Base-by-base conservation (phyloP, 208 protist species). In the Angomonas ambiguus region DNA sequence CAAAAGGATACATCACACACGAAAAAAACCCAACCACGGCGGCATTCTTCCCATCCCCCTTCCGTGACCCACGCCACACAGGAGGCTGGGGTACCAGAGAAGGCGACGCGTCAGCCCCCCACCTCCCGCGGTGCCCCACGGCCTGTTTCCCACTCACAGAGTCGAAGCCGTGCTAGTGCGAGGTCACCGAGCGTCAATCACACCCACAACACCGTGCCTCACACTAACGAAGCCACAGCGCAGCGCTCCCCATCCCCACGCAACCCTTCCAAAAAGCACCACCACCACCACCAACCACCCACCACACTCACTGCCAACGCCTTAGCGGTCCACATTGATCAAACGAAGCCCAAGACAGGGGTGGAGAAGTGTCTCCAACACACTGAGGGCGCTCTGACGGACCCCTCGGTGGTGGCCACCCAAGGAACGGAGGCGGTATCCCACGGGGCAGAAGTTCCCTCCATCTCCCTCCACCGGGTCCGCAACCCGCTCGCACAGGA, bases 221-320 rank as follows among this genome's bases (percentile, higher is more conserved):
- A 28, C 55, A 13, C 55, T 13, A 60, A 5, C 25, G 5, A 31
- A 30, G 8, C 11, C 28, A 22, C 3, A 6, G 24, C 16, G 20
- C 28, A n/a, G 55, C 49, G 11, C n/a, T 25, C 49, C n/a, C 22
- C 49, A n/a, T 8, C 49, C 18, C n/a, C 49, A n/a, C 49, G 49
- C 49, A 56, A 56, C 1, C 24, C 66, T 3, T 31, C 30, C 16
- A 11, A 35, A 18, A 27, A 55, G 16, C 25, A n/a, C n/a, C n/a
- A n/a, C n/a, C n/a, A n/a, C n/a, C n/a, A n/a, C n/a, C n/a, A n/a
- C n/a, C n/a, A 35, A 13, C 20, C 65, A 31, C 25, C 62, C 22
- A 48, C 31, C 24, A 16, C 22, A 53, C 74, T 79, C 2, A 79
- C 74, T 2, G 69, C 75, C 8, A 70, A 69, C n/a, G 67, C 69